A percentile compares a stretch with the other conserved stretches of the same genome.
These are phyloP conservation scores for Fusarium continuum DNA, from an alignment of 2,329 filamentous ascomycete genomes.

Conservation along the genomic window DNA sequence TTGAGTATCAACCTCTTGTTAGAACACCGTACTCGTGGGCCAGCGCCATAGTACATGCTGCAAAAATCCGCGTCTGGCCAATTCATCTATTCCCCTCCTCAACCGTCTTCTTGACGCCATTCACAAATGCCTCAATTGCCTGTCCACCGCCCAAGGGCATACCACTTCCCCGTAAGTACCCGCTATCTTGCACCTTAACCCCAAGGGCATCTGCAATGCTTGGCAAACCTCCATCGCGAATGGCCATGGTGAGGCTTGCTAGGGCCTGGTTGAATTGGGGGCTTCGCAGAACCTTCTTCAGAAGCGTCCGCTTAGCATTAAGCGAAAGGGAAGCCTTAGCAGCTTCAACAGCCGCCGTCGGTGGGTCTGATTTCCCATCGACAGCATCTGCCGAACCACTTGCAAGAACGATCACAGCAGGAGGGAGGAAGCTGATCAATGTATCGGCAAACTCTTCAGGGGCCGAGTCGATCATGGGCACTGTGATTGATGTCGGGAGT, in stretches of 20 bases:
- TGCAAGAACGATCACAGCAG: constrained; percentile 78
- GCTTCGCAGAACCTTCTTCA: constrained; percentile 84
- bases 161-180: constrained; percentile 77
- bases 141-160: constrained; percentile 89
- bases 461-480: constrained; percentile 75
- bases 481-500: constrained; percentile 78
- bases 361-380: constrained; percentile 69
- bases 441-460: constrained; percentile 74
- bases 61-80: neutral
- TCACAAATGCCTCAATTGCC: constrained; percentile 89
- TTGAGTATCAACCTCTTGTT: constrained; percentile 17
- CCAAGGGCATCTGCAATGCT: constrained; percentile 87
- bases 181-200: constrained; percentile 84
- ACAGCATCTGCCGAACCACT: constrained; percentile 69
- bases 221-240: constrained; percentile 89
- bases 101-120: constrained; percentile 84
- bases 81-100: constrained; percentile 60
- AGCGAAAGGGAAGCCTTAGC: constrained; percentile 78
- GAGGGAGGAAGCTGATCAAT: constrained; percentile 81
- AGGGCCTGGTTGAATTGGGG: constrained; percentile 92
- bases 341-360: constrained; percentile 72
- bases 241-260: constrained; percentile 83
- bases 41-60: neutral
- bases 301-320: constrained; percentile 79
- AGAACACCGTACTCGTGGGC: constrained; percentile 15